Percentiles rank a stretch among this genome's conserved stretches.
Evolutionary conservation across 2,329 filamentous ascomycete genomes (phyloP).

Genomic region (Colletotrichum zoysiae): DNA sequence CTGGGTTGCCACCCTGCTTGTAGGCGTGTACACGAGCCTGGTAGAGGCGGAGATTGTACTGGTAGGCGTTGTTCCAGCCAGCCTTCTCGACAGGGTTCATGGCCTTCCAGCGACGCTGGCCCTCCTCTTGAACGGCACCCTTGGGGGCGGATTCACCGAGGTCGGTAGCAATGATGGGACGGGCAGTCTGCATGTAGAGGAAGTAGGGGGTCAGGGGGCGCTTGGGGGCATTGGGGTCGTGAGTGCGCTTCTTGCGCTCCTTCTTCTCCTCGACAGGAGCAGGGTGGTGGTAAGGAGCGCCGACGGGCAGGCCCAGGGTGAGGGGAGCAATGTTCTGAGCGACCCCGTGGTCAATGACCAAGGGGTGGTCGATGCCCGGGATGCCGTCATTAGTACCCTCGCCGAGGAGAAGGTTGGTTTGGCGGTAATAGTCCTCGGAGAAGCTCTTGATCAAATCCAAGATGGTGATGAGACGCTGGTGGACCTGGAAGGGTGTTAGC

Average conservation of each 20-base stretch:
- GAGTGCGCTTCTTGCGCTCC: slow-evolving; percentile 88
- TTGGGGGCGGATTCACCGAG: slow-evolving; percentile 82
- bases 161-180: slow-evolving; percentile 83
- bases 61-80: slow-evolving; percentile 75
- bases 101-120: slow-evolving; percentile 85
- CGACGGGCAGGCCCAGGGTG: slow-evolving; percentile 27
- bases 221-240: slow-evolving; percentile 95
- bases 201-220: slow-evolving; percentile 95
- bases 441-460: slow-evolving; percentile 84
- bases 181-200: slow-evolving; percentile 90
- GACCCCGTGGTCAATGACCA: slow-evolving; percentile 66
- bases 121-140: slow-evolving; percentile 89
- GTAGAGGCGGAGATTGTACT: slow-evolving; percentile 76
- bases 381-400: slow-evolving; percentile 65
- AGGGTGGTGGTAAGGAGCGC: slow-evolving; percentile 47
- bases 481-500: slow-evolving; percentile 70
- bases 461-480: slow-evolving; percentile 82
- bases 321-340: slow-evolving; percentile 59
- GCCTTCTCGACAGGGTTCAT: slow-evolving; percentile 81
- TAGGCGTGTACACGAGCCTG: slow-evolving; percentile 75
- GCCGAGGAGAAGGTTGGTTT: slow-evolving; percentile 86
- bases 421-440: slow-evolving; percentile 86
- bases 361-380: slow-evolving; percentile 54
- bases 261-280: slow-evolving; percentile 76
- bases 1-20: slow-evolving; percentile 69